A percentile compares a stretch with the other conserved stretches of the same genome.
Evolutionary conservation across 2,329 filamentous ascomycete genomes (phyloP).

Genomic region (Ascochyta fabae): DNA sequence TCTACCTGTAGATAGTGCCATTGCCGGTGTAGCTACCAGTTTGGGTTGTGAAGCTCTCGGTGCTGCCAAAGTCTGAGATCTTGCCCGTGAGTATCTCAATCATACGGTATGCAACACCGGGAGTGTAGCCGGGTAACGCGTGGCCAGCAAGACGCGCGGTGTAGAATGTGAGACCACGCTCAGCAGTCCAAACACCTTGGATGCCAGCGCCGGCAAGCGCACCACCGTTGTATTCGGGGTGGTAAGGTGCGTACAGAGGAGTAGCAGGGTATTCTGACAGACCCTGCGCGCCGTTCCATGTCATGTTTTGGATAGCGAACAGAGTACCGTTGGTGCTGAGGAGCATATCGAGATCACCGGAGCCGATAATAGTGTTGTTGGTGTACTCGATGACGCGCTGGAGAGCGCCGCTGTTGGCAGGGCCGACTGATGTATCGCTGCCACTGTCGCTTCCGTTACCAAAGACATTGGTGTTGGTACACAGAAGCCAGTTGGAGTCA

Average conservation of each 20-base stretch:
- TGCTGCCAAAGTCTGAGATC: slow-evolving; percentile 46
- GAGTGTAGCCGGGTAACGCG: slow-evolving; percentile 53
- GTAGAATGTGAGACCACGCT: slow-evolving; percentile 57
- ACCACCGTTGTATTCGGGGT: slow-evolving; percentile 51
- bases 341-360: slow-evolving; percentile 57
- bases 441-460: slow-evolving; percentile 38
- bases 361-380: slow-evolving; percentile 59
- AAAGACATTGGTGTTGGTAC: slow-evolving; percentile 53
- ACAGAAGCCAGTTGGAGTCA: slow-evolving; percentile 52
- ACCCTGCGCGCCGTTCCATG: slow-evolving; percentile 58
- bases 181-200: slow-evolving; percentile 51
- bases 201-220: slow-evolving; percentile 50
- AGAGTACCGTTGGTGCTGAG: slow-evolving; percentile 60
- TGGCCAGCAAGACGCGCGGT: slow-evolving; percentile 52
- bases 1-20: slow-evolving; percentile 33
- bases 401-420: slow-evolving; percentile 52
- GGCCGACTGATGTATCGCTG: slow-evolving; percentile 47
- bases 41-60: slow-evolving; percentile 45
- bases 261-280: slow-evolving; percentile 52
- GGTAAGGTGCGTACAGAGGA: slow-evolving; percentile 54
- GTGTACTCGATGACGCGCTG: slow-evolving; percentile 59
- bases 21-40: slow-evolving; percentile 41
- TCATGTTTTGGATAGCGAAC: slow-evolving; percentile 61
- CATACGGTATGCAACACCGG: slow-evolving; percentile 51
- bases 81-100: slow-evolving; percentile 53